Base-by-base conservation (phyloP, 1,284 basidiomycete species). In the Grifola frondosa region DNA sequence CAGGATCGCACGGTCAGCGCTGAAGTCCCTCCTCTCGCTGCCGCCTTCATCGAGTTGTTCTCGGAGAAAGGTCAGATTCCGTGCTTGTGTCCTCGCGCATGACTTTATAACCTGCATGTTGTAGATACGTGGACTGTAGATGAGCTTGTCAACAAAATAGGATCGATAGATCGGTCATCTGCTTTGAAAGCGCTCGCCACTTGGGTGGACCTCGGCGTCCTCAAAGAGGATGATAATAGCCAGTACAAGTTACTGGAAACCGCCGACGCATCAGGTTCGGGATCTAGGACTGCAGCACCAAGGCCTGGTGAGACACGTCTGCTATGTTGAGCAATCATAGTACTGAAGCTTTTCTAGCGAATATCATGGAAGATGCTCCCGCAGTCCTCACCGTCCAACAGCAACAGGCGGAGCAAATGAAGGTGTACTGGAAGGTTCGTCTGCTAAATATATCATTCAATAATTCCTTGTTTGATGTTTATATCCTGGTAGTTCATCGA, bases 21-120 rank as follows among this genome's bases (percentile, higher is more conserved):
- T 2, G 83, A 91, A 28, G 91, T 90, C 4, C 83, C 84, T 0
- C 89, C 92, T 0, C 65, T 97, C 13, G 91, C 97, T 63, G 95
- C 93, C 6, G 86, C 90, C 0, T 80, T 96, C 43, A 83, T 93
- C 30, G 92, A 96, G 58, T 67, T 93, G 5, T 97, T 97, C 62
- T 85, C 84, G 1, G 68, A 78, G 42, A 78, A 83, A 62, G 72
- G 88, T 82, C 37, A 16, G 63, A 55, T 34, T 26, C 17, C 33
- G 34, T 28, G 10, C n/a, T n/a, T n/a, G n/a, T n/a, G n/a, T n/a
- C 11, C 20, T 21, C 21, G 42, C 26, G 42, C 13, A 38, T 21
- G n/a, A 20, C 26, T 3, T 31, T 20, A 26, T 30, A 25, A 3
- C 22, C n/a, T n/a, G n/a, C n/a, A 38, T 46, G 6, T 22, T 16